Base-by-base conservation (phyloP, 202 grass and related monocot genomes). In the Schoenoplectus tabernaemontani region DNA sequence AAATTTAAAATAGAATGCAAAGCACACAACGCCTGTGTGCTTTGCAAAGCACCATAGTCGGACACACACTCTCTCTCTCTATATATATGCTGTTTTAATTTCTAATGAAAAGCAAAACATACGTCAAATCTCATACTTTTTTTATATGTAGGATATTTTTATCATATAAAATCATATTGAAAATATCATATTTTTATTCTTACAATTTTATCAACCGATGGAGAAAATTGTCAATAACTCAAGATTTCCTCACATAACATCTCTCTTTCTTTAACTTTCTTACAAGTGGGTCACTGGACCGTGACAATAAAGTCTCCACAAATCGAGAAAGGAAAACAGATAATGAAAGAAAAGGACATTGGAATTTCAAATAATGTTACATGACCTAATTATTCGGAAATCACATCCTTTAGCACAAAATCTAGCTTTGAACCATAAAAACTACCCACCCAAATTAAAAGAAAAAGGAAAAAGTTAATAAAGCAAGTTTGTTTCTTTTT, bases 291-390 rank as follows among this genome's bases (percentile, higher is more conserved):
- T 39, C 19, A 46, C 64, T 67, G 41, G 19, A 73, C 1, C 22
- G 68, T 53, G 44, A 73, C 69, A 73, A 9, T 73, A 73, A 50
- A 73, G 44, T 17, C 24, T 17, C 68, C 68, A 73, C 23, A 51
- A 32, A 50, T 50, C 23, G 43, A 73, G 23, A 73, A 73, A 48
- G 17, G 43, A 50, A 47, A 44, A 71, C 3, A 19, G n/a, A 47
- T 26, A 71, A 12, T 47, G 12, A 71, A 7, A 26, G 41, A 71
- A 73, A 73, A 73, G 68, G 68, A 73, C 68, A 73, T 30, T 15
- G 16, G 4, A 50, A 50, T 47, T 71, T 43, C 39, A 22, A 48
- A 9, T 17, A 3, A 73, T 50, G 11, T 50, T 17, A 16, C 68
- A 10, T 30, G 65, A 73, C 43, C 43, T 51, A 73, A 51, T 32